Evolutionary conservation across 164 flowering plant genomes (phyloP).

Genomic region (Stephania japonica): DNA sequence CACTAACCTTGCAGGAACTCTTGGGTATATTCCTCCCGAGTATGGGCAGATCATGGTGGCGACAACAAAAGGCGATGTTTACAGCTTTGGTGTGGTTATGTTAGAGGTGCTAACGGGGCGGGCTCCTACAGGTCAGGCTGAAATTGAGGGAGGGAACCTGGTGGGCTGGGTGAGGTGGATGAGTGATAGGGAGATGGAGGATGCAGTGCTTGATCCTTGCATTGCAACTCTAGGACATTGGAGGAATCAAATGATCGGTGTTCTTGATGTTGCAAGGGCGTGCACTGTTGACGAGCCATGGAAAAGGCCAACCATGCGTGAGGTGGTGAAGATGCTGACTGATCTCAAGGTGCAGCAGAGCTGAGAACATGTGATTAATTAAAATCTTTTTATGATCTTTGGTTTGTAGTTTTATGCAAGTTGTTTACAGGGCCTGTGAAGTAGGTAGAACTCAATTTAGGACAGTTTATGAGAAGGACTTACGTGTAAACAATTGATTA

Average conservation of each 20-base stretch:
- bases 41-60: slow-evolving; percentile 59
- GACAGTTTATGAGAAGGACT: background rate
- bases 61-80: slow-evolving; percentile 54
- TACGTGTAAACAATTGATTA: background rate
- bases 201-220: slow-evolving; percentile 38
- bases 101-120: slow-evolving; percentile 56
- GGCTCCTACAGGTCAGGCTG: slow-evolving; percentile 57
- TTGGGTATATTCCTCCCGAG: slow-evolving; percentile 68
- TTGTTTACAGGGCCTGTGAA: too few relatives aligned
- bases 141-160: slow-evolving; percentile 57
- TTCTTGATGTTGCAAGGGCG: slow-evolving; percentile 36
- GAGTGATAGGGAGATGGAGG: slow-evolving; percentile 31
- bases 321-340: slow-evolving; percentile 45
- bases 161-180: slow-evolving; percentile 71
- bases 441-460: background rate
- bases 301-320: slow-evolving; percentile 54
- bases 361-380: background rate
- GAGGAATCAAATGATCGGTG: slow-evolving; percentile 45
- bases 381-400: background rate
- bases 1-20: slow-evolving; percentile 57
- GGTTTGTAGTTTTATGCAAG: background rate
- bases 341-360: slow-evolving; percentile 24
- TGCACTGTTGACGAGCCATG: slow-evolving; percentile 54
- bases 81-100: slow-evolving; percentile 65
- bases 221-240: slow-evolving; percentile 17